Evolutionary conservation across 1,284 basidiomycete genomes (phyloP).

Genomic region (Kwoniella shivajii): DNA sequence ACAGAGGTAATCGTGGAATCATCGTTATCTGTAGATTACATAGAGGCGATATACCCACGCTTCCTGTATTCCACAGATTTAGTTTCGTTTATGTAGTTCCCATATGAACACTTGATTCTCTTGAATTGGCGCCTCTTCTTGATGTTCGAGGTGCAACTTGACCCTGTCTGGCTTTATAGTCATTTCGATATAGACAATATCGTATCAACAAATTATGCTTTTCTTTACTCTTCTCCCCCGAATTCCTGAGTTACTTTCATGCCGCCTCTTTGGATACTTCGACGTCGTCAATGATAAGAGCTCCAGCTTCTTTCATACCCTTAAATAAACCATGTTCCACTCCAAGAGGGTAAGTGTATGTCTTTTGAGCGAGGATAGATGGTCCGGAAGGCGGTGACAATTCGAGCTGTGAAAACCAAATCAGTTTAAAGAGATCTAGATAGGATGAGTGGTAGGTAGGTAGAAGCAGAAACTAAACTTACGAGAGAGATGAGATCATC

Average conservation of each 20-base stretch:
- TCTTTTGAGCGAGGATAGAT: conserved; percentile 66
- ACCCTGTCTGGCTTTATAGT: no score
- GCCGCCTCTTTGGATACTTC: background rate
- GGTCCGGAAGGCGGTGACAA: conserved; percentile 54
- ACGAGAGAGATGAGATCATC: conserved; percentile 87
- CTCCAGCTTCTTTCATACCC: conserved; percentile 19
- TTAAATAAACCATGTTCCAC: conserved; percentile 72
- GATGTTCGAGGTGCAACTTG: no score
- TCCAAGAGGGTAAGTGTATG: conserved; percentile 79
- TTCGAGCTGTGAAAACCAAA: conserved; percentile 61
- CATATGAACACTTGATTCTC: no score
- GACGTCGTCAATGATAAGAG: background rate
- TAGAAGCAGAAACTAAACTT: conserved; percentile 34
- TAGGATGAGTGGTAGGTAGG: background rate
- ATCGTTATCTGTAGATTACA: no score
- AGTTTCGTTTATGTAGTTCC: no score
- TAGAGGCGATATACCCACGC: no score
- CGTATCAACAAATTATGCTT: background rate
- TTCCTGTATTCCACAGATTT: no score
- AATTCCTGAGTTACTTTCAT: no score
- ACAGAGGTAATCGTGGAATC: no score
- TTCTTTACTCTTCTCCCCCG: background rate
- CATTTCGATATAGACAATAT: no score
- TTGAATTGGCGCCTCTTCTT: no score
- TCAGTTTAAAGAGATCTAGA: background rate